Conservation (phyloP, 2,329 filamentous ascomycete genomes). For the Pseudogymnoascus sp. region DNA sequence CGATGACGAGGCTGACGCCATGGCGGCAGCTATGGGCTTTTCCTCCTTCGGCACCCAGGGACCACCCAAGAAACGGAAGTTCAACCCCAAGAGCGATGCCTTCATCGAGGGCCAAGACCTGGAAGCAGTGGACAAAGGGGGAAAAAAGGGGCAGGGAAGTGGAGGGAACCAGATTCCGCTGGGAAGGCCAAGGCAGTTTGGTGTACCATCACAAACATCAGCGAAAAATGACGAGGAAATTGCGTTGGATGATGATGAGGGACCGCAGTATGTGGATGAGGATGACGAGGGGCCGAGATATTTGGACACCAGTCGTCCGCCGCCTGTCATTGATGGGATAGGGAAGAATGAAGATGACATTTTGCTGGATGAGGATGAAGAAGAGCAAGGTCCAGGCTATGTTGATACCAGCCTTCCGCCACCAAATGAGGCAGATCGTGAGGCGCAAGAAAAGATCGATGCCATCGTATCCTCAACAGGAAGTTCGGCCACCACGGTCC, state of each 20-base stretch:
- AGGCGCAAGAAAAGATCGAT: constrained; percentile 23
- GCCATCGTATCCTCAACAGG: constrained; percentile 16
- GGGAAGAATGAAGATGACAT: constrained; percentile 39
- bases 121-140: constrained; percentile 24
- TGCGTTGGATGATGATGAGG: constrained; percentile 17
- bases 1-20: constrained; percentile 39
- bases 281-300: constrained; percentile 16
- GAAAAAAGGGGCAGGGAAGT: constrained; percentile 27
- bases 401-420: constrained; percentile 9
- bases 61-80: constrained; percentile 57
- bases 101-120: constrained; percentile 33
- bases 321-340: constrained; percentile 18
- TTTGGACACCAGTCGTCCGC: constrained; percentile 21
- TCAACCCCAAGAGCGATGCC: constrained; percentile 48
- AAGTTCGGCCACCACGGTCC: neutral
- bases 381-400: constrained; percentile 16
- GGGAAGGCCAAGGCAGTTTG: constrained; percentile 22
- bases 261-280: neutral
- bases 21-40: constrained; percentile 67
- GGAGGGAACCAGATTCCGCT: constrained; percentile 26
- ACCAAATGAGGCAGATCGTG: constrained; percentile 13
- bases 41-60: constrained; percentile 55
- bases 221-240: constrained; percentile 19
- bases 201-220: neutral
- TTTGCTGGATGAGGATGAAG: constrained; percentile 32